Conservation (phyloP, 2,329 filamentous ascomycete genomes). For the Zasmidium cellare region DNA sequence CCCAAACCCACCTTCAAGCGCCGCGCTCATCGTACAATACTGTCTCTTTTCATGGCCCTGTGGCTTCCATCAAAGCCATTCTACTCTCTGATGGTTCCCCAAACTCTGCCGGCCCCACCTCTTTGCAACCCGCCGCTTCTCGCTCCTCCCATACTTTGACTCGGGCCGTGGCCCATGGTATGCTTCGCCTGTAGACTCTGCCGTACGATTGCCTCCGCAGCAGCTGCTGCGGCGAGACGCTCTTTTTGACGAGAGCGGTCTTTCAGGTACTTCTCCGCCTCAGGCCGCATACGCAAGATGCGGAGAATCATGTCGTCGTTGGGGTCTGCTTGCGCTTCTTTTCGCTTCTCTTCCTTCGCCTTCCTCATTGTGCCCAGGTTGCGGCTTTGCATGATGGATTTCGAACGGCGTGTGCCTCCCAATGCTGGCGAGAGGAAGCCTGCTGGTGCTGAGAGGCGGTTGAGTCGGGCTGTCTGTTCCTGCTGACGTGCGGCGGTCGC, state of each 20-base stretch:
- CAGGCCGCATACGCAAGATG: slow-evolving; percentile 91
- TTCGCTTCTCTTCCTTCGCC: slow-evolving; percentile 92
- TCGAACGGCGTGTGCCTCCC: slow-evolving; percentile 46
- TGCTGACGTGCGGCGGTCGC: slow-evolving; percentile 80
- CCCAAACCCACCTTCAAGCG: neutral
- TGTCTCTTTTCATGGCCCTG: neutral
- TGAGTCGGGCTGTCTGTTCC: slow-evolving; percentile 46
- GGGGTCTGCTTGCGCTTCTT: slow-evolving; percentile 92
- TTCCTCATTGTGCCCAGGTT: slow-evolving; percentile 96
- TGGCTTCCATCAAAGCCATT: neutral
- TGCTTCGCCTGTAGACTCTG: slow-evolving; percentile 72
- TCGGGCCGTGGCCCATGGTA: slow-evolving; percentile 9
- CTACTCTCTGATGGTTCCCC: slow-evolving; percentile 24
- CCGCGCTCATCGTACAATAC: neutral
- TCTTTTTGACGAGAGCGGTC: slow-evolving; percentile 94
- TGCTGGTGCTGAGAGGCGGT: slow-evolving; percentile 70
- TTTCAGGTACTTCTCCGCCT: slow-evolving; percentile 82
- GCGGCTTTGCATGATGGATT: slow-evolving; percentile 82
- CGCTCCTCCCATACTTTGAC: slow-evolving; percentile 18
- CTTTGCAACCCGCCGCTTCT: slow-evolving; percentile 10
- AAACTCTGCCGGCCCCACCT: slow-evolving; percentile 11
- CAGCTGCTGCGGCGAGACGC: slow-evolving; percentile 82
- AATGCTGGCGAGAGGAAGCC: slow-evolving; percentile 56
- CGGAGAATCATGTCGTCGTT: slow-evolving; percentile 97
- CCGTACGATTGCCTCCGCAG: slow-evolving; percentile 89